Evolutionary conservation across 2,329 filamentous ascomycete genomes (phyloP).

Genomic region (Calonectria pteridis): DNA sequence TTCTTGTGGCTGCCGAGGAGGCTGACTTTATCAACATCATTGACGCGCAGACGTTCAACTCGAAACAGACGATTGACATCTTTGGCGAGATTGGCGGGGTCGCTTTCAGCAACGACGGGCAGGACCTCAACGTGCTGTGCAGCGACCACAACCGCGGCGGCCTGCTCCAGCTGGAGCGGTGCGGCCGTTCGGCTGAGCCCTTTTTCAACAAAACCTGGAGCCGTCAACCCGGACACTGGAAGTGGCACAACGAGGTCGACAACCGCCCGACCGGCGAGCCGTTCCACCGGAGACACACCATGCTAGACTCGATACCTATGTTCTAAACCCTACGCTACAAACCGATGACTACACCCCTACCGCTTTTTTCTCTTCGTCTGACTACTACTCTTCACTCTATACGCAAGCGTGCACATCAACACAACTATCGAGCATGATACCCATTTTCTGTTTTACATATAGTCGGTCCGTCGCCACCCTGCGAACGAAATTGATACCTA

Average conservation of each 20-base stretch:
- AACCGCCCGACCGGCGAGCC: conserved; percentile 26
- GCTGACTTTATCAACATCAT: conserved; percentile 80
- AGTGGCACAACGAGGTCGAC: conserved; percentile 30
- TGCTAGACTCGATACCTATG: conserved; percentile 25
- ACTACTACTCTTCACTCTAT: background rate
- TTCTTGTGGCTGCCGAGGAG: conserved; percentile 80
- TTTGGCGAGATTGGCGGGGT: conserved; percentile 82
- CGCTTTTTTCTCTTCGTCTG: background rate
- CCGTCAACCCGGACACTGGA: conserved; percentile 14
- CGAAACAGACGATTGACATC: conserved; percentile 78
- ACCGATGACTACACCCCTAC: background rate
- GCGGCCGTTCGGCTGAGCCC: conserved; percentile 47
- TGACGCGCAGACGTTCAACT: conserved; percentile 72
- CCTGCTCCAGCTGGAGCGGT: conserved; percentile 70
- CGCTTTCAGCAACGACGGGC: conserved; percentile 74
- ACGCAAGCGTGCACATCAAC: conserved; percentile 5
- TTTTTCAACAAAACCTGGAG: conserved; percentile 37
- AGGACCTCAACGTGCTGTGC: conserved; percentile 76
- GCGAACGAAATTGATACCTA: background rate
- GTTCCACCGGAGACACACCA: conserved; percentile 32
- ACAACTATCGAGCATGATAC: conserved; percentile 14
- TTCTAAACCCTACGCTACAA: conserved; percentile 2
- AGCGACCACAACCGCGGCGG: conserved; percentile 76
- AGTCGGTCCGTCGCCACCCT: background rate
- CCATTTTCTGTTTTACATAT: conserved; percentile 13